These are phyloP conservation scores for Diaporthe caulivora DNA, from an alignment of 2,329 filamentous ascomycete genomes.

Conservation along the genomic window DNA sequence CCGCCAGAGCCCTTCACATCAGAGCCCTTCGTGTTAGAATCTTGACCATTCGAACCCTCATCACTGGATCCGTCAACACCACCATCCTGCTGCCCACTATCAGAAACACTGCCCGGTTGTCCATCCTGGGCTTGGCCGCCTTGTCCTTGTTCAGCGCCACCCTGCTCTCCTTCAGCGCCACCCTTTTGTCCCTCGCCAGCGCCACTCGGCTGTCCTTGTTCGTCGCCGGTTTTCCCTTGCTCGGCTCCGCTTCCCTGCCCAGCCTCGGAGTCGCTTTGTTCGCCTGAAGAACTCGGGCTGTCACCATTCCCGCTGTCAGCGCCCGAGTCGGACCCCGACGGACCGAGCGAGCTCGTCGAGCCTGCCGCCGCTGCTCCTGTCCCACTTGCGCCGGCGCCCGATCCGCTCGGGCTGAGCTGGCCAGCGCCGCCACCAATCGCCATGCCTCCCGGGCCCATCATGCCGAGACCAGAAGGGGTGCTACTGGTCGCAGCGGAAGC, in stretches of 20 bases:
- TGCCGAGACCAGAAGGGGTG: slow-evolving; percentile 4
- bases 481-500: neutral
- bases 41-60: neutral
- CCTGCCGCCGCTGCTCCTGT: neutral
- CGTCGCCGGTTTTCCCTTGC: neutral
- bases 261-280: too few relatives aligned
- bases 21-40: neutral
- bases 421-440: neutral
- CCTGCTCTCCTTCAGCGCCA: neutral
- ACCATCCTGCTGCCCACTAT: neutral
- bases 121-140: neutral
- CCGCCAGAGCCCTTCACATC: neutral
- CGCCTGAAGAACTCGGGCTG: neutral
- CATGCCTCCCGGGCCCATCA: neutral
- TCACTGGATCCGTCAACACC: neutral
- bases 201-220: neutral
- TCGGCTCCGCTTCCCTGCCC: neutral
- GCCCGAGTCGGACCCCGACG: neutral
- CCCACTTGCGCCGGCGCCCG: neutral
- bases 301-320: neutral
- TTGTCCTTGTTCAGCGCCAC: neutral
- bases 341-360: neutral
- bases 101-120: neutral
- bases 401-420: too few relatives aligned
- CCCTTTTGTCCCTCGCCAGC: neutral